Base-by-base conservation (phyloP, 2,329 filamentous ascomycete species). In the Colletotrichum sp. region DNA sequence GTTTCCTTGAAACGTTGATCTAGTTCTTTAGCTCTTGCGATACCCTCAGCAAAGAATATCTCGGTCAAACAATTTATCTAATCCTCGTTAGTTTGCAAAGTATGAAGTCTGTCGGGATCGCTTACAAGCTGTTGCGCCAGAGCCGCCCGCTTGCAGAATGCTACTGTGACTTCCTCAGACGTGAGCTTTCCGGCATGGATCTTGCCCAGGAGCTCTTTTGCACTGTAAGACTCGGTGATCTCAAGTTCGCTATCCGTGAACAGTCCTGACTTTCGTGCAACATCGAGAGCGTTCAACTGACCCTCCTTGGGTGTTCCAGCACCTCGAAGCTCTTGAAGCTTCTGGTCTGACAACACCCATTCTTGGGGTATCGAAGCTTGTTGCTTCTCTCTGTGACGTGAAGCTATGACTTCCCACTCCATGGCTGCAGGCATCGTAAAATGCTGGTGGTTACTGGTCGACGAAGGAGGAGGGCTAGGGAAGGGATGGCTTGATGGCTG, bases 1-100 rank as follows among this genome's bases (percentile, higher is more conserved):
- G 85, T 85, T 10, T 78, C 72, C 9, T 81, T 76, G 10, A 87
- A 80, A 76, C 88, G 81, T 4, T 84, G 79, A 80, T 92, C 91
- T 4, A 91, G 81, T 9, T 81, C 67, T 36, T 81, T 81, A 0
- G 90, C 90, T 6, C 83, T 81, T 3, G 80, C 73, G 5, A 91
- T 81, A 1, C 89, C 90, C 28, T 85, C 81, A 2, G 86, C 81
- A 78, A 91, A 90, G 75, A 90, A 87, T 3, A 91, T 85, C 75
- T 90, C 89, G 1, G 85, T 87, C 30, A 87, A 79, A 65, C 85
- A 88, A 68, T 86, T 86, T 9, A 84, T 85, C 63, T 69, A 24
- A 18, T 15, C 3, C 55, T 44, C 9, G 6, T 10, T 30, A 15
- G 24, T 32, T 16, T 18, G 8, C 24, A 16, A 28, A 21, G 13